Conservation (phyloP, 768 basidiomycete genomes). For the Boletales sp. region DNA sequence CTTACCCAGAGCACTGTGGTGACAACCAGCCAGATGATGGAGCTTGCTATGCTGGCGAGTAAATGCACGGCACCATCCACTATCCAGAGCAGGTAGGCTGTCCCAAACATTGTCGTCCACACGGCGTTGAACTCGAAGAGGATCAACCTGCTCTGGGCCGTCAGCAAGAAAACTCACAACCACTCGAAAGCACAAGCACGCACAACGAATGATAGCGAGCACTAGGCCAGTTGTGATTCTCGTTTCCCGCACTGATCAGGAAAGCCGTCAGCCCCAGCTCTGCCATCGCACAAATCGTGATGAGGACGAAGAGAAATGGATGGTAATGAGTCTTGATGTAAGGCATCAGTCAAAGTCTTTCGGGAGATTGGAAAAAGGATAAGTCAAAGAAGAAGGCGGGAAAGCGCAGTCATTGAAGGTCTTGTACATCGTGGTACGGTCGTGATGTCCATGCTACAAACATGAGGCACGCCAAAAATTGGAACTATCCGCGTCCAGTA, state of each 20-base stretch:
- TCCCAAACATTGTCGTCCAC: conserved; percentile 74
- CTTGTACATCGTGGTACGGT: conserved; percentile 20
- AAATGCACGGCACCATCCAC: conserved; percentile 62
- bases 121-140: conserved; percentile 60
- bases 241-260: conserved; percentile 66
- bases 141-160: conserved; percentile 41
- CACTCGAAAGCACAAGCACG: conserved; percentile 32
- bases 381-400: conserved; percentile 13
- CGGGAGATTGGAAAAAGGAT: conserved; percentile 5
- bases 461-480: conserved; percentile 25
- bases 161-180: conserved; percentile 3
- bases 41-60: conserved; percentile 75
- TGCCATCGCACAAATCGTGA: conserved; percentile 63
- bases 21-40: conserved; percentile 66
- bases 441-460: conserved; percentile 30
- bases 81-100: conserved; percentile 70
- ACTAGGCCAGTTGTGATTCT: conserved; percentile 57
- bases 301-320: conserved; percentile 59
- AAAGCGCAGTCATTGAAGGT: conserved; percentile 16
- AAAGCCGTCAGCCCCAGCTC: conserved; percentile 76
- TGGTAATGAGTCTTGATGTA: conserved; percentile 54
- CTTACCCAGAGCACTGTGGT: conserved; percentile 68
- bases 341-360: conserved; percentile 30
- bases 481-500: conserved; percentile 1
- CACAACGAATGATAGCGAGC: conserved; percentile 63